These are phyloP conservation scores for Neofusicoccum umdonicola DNA, from an alignment of 2,329 filamentous ascomycete species.

Conservation along the genomic window DNA sequence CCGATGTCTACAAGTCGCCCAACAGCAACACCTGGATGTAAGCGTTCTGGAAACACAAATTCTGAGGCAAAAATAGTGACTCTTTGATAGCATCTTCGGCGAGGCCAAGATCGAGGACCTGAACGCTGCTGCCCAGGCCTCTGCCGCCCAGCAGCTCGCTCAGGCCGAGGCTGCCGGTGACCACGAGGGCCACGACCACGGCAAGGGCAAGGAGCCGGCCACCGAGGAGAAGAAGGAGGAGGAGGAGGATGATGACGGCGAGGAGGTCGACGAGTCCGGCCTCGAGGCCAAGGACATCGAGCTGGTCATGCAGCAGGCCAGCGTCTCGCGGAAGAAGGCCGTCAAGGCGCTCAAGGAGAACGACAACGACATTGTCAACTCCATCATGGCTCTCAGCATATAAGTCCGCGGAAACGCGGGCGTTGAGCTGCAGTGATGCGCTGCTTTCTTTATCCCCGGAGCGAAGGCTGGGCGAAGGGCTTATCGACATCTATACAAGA, in stretches of 20 bases:
- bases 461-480: constrained; percentile 16
- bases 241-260: constrained; percentile 84
- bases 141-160: constrained; percentile 92
- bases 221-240: constrained; percentile 65
- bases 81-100: constrained; percentile 78
- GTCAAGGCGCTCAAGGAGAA: constrained; percentile 99
- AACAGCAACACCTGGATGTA: constrained; percentile 99
- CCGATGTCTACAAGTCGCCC: constrained; percentile 98
- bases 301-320: constrained; percentile 97
- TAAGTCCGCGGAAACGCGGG: constrained; percentile 26
- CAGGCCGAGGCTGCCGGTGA: constrained; percentile 64
- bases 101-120: constrained; percentile 99
- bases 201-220: constrained; percentile 62
- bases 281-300: constrained; percentile 99
- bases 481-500: constrained; percentile 15
- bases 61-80: constrained; percentile 22
- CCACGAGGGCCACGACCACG: constrained; percentile 59
- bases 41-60: constrained; percentile 39
- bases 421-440: not conserved
- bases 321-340: constrained; percentile 95
- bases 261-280: constrained; percentile 91
- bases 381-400: constrained; percentile 89
- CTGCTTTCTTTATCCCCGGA: not conserved
- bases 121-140: constrained; percentile 96
- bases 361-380: constrained; percentile 99